Evolutionary conservation across 345 rosid genomes (phyloP).

Genomic region (Citrus maxima): DNA sequence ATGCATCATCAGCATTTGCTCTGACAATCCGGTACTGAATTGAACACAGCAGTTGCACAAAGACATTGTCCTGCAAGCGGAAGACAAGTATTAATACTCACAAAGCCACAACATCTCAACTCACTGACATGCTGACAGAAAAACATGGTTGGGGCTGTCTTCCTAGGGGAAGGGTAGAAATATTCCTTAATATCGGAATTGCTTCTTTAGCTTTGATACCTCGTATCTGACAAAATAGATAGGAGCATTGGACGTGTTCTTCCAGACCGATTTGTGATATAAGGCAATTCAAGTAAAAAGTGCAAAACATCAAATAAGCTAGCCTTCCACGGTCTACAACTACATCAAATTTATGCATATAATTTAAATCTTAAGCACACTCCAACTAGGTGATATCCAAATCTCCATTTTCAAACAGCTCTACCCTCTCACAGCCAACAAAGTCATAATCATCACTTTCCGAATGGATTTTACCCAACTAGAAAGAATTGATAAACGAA

Average conservation of each 20-base stretch:
- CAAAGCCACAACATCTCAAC: neutral
- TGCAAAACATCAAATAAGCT: neutral
- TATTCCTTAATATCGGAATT: neutral
- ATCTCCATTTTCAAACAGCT: neutral
- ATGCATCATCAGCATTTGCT: conserved; percentile 91
- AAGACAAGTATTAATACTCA: neutral
- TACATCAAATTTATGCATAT: neutral
- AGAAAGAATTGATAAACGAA: neutral
- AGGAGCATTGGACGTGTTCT: neutral
- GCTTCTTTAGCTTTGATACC: neutral
- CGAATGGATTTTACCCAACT: neutral
- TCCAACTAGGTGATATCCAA: neutral
- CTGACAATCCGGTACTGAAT: conserved; percentile 82
- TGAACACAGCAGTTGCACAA: conserved; percentile 91
- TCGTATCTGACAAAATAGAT: neutral
- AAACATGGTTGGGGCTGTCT: neutral
- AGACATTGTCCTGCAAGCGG: conserved; percentile 74
- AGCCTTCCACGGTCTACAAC: neutral
- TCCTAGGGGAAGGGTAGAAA: no score
- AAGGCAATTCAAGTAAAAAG: neutral
- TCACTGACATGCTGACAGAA: neutral
- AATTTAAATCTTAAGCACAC: neutral
- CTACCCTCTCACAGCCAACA: neutral
- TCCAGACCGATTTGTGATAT: neutral
- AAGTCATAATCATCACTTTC: neutral